Conservation (phyloP, 768 basidiomycete genomes). For the Russula foetens region DNA sequence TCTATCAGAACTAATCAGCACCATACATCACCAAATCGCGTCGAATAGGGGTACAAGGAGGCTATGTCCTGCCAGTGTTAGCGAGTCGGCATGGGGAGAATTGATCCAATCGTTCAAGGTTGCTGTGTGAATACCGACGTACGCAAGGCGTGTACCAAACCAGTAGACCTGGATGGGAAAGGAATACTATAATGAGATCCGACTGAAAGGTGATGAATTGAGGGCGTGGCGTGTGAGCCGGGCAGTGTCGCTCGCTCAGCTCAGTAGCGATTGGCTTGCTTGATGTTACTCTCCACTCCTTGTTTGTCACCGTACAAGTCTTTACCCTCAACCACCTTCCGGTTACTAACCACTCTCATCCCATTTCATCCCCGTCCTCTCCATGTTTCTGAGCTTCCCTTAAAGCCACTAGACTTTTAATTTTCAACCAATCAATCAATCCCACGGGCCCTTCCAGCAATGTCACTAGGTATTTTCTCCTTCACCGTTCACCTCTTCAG, state of each 20-base stretch:
- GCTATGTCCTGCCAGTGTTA: background rate
- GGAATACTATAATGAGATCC: too few relatives aligned
- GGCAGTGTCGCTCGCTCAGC: too few relatives aligned
- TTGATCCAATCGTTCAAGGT: background rate
- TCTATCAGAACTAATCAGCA: background rate
- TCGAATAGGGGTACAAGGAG: background rate
- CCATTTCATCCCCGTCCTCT: background rate
- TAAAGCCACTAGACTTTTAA: background rate
- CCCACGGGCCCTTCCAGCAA: background rate
- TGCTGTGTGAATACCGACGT: background rate
- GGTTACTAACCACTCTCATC: background rate
- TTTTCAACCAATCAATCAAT: background rate
- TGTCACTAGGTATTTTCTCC: conserved; percentile 15
- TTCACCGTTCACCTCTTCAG: background rate
- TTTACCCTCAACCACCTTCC: conserved; percentile 14
- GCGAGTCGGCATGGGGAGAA: background rate
- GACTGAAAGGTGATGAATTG: too few relatives aligned
- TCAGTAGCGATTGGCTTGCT: too few relatives aligned
- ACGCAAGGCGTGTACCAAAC: conserved; percentile 1
- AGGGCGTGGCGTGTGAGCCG: too few relatives aligned
- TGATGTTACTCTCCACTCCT: too few relatives aligned
- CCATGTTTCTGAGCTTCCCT: background rate
- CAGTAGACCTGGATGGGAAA: background rate
- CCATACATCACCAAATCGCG: background rate
- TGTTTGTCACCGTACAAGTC: too few relatives aligned